Conservation (phyloP, 2,329 filamentous ascomycete species). For the Sclerotinia subarctica region DNA sequence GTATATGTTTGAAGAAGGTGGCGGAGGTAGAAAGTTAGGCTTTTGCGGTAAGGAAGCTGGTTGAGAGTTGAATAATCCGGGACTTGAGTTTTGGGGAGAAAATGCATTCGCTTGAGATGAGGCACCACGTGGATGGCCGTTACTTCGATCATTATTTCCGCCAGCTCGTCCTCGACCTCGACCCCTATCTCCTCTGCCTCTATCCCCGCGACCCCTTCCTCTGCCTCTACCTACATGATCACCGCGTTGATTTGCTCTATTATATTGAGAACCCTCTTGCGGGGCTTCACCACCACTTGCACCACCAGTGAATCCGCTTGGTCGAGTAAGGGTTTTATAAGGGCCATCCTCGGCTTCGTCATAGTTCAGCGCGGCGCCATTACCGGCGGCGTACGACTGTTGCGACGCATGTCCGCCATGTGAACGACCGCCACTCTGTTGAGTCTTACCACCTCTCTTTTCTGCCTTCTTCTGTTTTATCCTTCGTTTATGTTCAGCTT, state of each 20-base stretch:
- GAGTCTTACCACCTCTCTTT: constrained; percentile 52
- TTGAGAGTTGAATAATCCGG: constrained; percentile 23
- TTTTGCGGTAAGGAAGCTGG: constrained; percentile 17
- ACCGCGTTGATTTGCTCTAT: constrained; percentile 27
- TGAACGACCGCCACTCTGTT: constrained; percentile 41
- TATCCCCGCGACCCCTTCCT: constrained; percentile 30
- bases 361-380: constrained; percentile 55
- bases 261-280: constrained; percentile 38
- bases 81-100: constrained; percentile 19
- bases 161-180: constrained; percentile 34
- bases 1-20: constrained; percentile 21
- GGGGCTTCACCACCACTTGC: constrained; percentile 42
- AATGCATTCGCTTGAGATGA: constrained; percentile 23
- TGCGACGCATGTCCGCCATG: constrained; percentile 40
- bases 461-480: constrained; percentile 64
- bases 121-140: constrained; percentile 27
- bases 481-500: constrained; percentile 73
- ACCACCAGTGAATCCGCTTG: constrained; percentile 53
- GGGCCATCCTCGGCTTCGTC: constrained; percentile 67
- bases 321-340: constrained; percentile 69
- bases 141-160: constrained; percentile 29
- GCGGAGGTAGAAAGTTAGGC: constrained; percentile 11
- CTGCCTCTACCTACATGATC: constrained; percentile 29
- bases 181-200: constrained; percentile 30
- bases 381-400: constrained; percentile 37